Conservation (phyloP, 352 stramenopile species). For the Hyaloperonospora brassicae region DNA sequence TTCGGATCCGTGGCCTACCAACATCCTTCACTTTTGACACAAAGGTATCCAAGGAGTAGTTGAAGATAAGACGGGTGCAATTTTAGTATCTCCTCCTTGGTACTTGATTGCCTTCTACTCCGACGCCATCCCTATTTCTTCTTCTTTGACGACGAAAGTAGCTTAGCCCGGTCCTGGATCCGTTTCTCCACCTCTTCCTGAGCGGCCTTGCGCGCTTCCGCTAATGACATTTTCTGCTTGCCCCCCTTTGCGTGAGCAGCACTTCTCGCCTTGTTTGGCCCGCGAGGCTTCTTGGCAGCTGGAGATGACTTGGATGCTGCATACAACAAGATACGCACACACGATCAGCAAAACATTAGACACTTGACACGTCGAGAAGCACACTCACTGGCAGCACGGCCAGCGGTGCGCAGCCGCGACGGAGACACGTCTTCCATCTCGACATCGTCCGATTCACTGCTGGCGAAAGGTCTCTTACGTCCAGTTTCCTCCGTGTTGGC, state of each 20-base stretch:
- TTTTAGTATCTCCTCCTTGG: too few species aligned
- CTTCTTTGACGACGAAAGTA: slow-evolving; percentile 55
- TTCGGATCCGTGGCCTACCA: too few species aligned
- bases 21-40: too few species aligned
- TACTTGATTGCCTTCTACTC: not conserved
- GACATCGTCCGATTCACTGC: slow-evolving; percentile 31
- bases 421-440: slow-evolving; percentile 50
- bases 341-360: slow-evolving; percentile 26
- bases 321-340: slow-evolving; percentile 13
- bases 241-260: slow-evolving; percentile 3
- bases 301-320: slow-evolving; percentile 29
- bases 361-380: slow-evolving; percentile 3
- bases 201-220: slow-evolving; percentile 54
- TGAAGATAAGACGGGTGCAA: too few species aligned
- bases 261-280: slow-evolving; percentile 33
- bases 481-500: slow-evolving; percentile 24
- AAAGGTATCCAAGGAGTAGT: too few species aligned
- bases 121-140: slow-evolving; percentile 38
- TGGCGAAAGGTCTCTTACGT: slow-evolving; percentile 37
- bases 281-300: slow-evolving; percentile 46
- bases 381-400: slow-evolving; percentile 32
- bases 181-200: slow-evolving; percentile 65
- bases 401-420: slow-evolving; percentile 18
- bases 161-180: slow-evolving; percentile 52
- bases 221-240: slow-evolving; percentile 50